Base-by-base conservation (phyloP, 768 basidiomycete genomes). In the Rubroboletus pulcherrimus region DNA sequence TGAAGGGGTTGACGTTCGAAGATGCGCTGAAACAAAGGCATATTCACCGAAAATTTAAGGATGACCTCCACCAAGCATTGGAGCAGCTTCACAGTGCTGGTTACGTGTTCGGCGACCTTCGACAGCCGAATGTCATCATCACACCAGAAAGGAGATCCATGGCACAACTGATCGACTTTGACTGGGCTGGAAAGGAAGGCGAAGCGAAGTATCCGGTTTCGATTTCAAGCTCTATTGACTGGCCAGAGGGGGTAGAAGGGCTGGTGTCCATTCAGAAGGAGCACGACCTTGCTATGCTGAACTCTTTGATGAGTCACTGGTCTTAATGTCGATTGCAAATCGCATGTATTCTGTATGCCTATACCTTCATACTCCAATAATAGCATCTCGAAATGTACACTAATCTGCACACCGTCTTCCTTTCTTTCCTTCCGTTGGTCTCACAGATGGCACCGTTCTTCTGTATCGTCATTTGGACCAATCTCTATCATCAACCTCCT, bases 381-480 rank as follows among this genome's bases (percentile, higher is more conserved):
- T n/a, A n/a, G n/a, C n/a, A n/a, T n/a, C n/a, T n/a, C n/a, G n/a
- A n/a, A n/a, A n/a, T n/a, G n/a, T n/a, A n/a, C n/a, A n/a, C n/a
- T n/a, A n/a, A n/a, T n/a, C n/a, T n/a, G n/a, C n/a, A n/a, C n/a
- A n/a, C n/a, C n/a, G n/a, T n/a, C n/a, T n/a, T n/a, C n/a, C 77
- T 97, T 4, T 83, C 90, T 0, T 91, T 94, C 69, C 83, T 99
- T 26, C 95, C 7, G 82, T 98, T 39, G 97, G 95, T 14, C 81
- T 98, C n/a, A 93, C 86, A 7, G 95, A 98, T 65, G 97, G 97
- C 26, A 91, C 91, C 0, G 95, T 97, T 15, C 78, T 98, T 9
- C 78, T 97, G 15, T 96, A 92, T 68, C 85, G 92, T 7, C 92
- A 98, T 66, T 77, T 98, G 19, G 88, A 95, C 68, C 94, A 98